phyloP scores from a whole-genome alignment of 192 early-diverging fungal genomes.

The Dissophora ornata region DNA sequence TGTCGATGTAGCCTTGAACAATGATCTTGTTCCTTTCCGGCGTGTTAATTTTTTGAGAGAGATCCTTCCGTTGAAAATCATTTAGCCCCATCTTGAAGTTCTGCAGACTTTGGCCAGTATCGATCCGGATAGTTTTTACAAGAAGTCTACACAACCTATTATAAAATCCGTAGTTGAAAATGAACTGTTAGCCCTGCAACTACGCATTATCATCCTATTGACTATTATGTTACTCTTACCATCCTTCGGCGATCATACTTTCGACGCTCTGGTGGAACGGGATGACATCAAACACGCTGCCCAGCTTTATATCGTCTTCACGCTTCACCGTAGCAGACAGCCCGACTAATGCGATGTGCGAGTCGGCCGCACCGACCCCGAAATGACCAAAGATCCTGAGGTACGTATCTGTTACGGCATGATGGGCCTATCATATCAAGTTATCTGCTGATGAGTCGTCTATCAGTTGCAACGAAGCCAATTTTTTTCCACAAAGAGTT shows the following conservation, averaged over 20 bases:
- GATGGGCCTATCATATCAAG: constrained; percentile 74
- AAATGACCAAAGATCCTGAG: constrained; percentile 75
- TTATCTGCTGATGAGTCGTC: neutral
- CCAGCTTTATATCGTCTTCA: constrained; percentile 69
- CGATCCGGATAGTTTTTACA: constrained; percentile 67
- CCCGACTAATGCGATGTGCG: neutral
- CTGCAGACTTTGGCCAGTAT: constrained; percentile 62
- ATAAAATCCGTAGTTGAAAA: neutral
- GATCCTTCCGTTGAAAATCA: neutral
- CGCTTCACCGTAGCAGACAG: neutral
- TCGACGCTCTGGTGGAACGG: constrained; percentile 73
- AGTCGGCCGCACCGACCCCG: constrained; percentile 26
- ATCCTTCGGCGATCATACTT: constrained; percentile 81
- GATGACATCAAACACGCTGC: constrained; percentile 75
- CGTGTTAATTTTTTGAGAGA: constrained; percentile 27
- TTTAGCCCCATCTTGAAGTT: constrained; percentile 52
- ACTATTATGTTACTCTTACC: constrained; percentile 55
- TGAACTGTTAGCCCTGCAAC: neutral
- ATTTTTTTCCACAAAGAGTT: neutral
- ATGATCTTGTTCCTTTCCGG: constrained; percentile 58
- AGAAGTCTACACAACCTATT: constrained; percentile 68
- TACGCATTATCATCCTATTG: neutral
- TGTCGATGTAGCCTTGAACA: neutral
- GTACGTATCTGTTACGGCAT: constrained; percentile 79
- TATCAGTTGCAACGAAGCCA: too few relatives aligned